These are phyloP conservation scores for Gossypium longicalyx DNA, from an alignment of 345 rosid species.

Conservation along the genomic window DNA sequence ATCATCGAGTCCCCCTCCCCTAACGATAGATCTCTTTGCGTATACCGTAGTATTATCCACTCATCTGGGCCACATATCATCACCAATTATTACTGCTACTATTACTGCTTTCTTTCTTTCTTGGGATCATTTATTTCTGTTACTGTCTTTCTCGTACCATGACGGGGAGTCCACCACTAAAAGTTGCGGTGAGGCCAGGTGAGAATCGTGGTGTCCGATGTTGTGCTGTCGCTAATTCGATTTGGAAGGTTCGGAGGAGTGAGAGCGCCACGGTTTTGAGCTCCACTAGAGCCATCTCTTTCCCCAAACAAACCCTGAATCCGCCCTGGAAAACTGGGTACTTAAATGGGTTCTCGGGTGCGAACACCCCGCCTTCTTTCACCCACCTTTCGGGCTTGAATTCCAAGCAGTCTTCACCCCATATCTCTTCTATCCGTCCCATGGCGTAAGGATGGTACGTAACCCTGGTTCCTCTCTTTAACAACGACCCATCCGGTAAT, in stretches of 20 bases:
- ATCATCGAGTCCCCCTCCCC: too few species aligned
- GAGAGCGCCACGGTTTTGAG: slow-evolving; percentile 53
- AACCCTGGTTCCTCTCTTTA: slow-evolving; percentile 59
- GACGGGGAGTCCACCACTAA: slow-evolving; percentile 45
- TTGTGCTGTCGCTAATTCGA: slow-evolving; percentile 16
- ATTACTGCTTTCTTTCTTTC: too few species aligned
- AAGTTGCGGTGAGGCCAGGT: slow-evolving; percentile 51
- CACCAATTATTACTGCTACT: too few species aligned
- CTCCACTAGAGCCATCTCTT: slow-evolving; percentile 73
- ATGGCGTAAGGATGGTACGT: slow-evolving; percentile 79
- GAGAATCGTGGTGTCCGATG: slow-evolving; percentile 34
- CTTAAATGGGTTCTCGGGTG: slow-evolving; percentile 45
- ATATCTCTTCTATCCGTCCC: slow-evolving; percentile 62
- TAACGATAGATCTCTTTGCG: too few species aligned
- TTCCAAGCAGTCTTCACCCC: slow-evolving; percentile 66
- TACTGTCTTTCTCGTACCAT: slow-evolving; percentile 20
- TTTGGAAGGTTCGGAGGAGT: slow-evolving; percentile 36
- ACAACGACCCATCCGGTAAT: slow-evolving; percentile 49
- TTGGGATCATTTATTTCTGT: too few species aligned
- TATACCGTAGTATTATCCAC: too few species aligned
- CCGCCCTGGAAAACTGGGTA: slow-evolving; percentile 82
- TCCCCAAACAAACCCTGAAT: slow-evolving; percentile 64
- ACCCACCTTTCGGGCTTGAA: slow-evolving; percentile 82
- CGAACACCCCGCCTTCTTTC: slow-evolving; percentile 31
- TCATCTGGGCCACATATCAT: too few species aligned